phyloP scores from a whole-genome alignment of 371 early-diverging fungal genomes.

The Mucor irregularis region DNA sequence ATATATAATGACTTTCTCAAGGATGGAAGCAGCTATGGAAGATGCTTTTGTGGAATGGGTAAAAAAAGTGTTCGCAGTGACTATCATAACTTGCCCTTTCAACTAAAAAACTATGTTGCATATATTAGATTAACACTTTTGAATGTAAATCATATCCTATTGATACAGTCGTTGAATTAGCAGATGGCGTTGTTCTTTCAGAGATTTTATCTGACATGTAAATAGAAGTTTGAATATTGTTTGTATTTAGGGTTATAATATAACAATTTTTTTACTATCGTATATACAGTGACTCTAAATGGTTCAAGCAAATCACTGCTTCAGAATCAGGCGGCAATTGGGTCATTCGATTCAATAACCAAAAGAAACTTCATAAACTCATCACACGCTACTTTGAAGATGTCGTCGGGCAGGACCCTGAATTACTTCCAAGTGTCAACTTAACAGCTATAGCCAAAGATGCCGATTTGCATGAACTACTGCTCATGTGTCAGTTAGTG shows the following conservation, averaged over 20 bases:
- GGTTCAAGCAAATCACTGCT: slow-evolving; percentile 77
- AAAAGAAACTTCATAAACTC: slow-evolving; percentile 86
- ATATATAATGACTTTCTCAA: slow-evolving; percentile 43
- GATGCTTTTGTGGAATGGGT: slow-evolving; percentile 62
- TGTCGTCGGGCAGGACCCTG: slow-evolving; percentile 68
- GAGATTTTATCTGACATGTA: slow-evolving; percentile 87
- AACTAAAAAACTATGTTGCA: not conserved
- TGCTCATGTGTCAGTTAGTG: slow-evolving; percentile 80
- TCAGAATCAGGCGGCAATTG: slow-evolving; percentile 81
- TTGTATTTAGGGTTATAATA: not conserved
- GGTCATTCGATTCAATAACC: slow-evolving; percentile 89
- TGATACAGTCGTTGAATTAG: slow-evolving; percentile 70
- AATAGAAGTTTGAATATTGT: slow-evolving; percentile 5
- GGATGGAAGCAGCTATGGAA: slow-evolving; percentile 53
- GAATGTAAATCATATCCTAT: slow-evolving; percentile 62
- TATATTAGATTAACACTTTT: slow-evolving; percentile 73
- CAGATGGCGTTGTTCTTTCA: slow-evolving; percentile 79
- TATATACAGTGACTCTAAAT: slow-evolving; percentile 73
- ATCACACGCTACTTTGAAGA: slow-evolving; percentile 88
- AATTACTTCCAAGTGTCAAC: slow-evolving; percentile 60
- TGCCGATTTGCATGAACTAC: slow-evolving; percentile 66
- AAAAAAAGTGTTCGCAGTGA: slow-evolving; percentile 6
- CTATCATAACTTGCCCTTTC: not conserved
- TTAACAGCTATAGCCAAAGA: slow-evolving; percentile 86
- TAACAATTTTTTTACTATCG: not conserved